phyloP scores from a whole-genome alignment of 2,329 filamentous ascomycete genomes.

The Neoascochyta sp. region DNA sequence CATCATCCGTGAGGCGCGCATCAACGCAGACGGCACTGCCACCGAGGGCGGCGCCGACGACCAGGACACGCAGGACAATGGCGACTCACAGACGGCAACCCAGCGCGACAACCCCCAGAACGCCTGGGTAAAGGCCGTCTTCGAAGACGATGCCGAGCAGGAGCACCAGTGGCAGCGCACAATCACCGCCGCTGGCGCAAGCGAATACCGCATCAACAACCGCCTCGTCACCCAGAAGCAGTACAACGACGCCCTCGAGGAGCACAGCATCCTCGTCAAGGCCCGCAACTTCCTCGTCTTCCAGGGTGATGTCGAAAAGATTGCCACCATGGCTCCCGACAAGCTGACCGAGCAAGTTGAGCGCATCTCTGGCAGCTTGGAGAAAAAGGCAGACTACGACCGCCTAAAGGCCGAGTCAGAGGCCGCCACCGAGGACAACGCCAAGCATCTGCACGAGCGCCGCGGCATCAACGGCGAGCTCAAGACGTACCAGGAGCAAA shows the following conservation, averaged over 20 bases:
- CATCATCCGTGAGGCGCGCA: conserved; percentile 85
- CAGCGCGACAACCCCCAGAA: conserved; percentile 76
- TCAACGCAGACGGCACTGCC: conserved; percentile 85
- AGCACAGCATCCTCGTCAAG: conserved; percentile 96
- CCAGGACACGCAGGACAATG: conserved; percentile 47
- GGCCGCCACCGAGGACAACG: conserved; percentile 82
- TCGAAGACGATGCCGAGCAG: conserved; percentile 93
- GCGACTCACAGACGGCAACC: conserved; percentile 58
- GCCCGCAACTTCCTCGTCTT: conserved; percentile 97
- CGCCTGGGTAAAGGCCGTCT: conserved; percentile 99
- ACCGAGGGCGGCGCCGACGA: conserved; percentile 44
- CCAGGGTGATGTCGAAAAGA: conserved; percentile 95
- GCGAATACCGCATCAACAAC: conserved; percentile 97
- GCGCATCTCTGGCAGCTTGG: conserved; percentile 93
- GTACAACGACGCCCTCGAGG: conserved; percentile 89
- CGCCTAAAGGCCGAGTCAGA: conserved; percentile 81
- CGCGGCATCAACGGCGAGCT: conserved; percentile 97
- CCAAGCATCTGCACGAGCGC: conserved; percentile 80
- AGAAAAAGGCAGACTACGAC: conserved; percentile 93
- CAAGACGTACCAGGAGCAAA: conserved; percentile 95
- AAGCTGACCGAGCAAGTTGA: conserved; percentile 92
- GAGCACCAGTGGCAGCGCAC: conserved; percentile 94
- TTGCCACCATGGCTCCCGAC: conserved; percentile 90
- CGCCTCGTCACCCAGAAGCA: conserved; percentile 80
- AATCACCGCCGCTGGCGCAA: conserved; percentile 82